Base-by-base conservation (phyloP, 495 filamentous ascomycete genomes). In the Penicillium tannophilum region DNA sequence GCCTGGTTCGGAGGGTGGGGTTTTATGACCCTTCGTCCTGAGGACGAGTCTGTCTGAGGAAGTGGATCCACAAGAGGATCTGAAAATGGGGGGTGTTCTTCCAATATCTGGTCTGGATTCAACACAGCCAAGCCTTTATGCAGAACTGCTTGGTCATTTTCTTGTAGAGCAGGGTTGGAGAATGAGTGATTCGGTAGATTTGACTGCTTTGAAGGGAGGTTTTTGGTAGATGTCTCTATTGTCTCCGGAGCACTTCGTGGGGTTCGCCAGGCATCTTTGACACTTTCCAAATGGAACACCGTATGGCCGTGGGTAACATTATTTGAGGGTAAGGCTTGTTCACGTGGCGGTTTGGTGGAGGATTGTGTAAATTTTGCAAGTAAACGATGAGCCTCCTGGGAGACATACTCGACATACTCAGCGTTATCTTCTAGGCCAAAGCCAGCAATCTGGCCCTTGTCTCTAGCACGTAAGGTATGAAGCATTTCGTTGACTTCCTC, bases 281-380 rank as follows among this genome's bases (percentile, higher is more conserved):
- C 24, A 6, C 6, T 49, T 16, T 5, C 46, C 14, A 14, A 1
- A 8, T 46, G 35, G 26, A 63, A 60, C 10, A 30, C 46, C 2
- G 52, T 53, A 52, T 60, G 56, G 6, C 53, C 57, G 53, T 63
- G 56, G 14, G 56, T 60, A 8, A 63, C 56, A 16, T 11, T 26
- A 12, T 19, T 24, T 26, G 49, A 30, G 30, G 16, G n/a, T 17
- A 3, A 0, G 5, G n/a, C 24, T 39, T 35, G 17, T 41, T 41
- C 49, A 41, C 39, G 8, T 19, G 17, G 31, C 19, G 23, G 11
- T 12, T 36, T 49, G 2, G 46, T 48, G 12, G 46, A 31, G 10
- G 7, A 9, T 12, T 28, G 11, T 44, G 63, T 69, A 53, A 70
- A 73, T 31, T 61, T 58, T 20, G 52, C 58, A 8, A 70, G 52